Conservation (phyloP, 164 flowering plant species). For the Magnolia changhungtana region DNA sequence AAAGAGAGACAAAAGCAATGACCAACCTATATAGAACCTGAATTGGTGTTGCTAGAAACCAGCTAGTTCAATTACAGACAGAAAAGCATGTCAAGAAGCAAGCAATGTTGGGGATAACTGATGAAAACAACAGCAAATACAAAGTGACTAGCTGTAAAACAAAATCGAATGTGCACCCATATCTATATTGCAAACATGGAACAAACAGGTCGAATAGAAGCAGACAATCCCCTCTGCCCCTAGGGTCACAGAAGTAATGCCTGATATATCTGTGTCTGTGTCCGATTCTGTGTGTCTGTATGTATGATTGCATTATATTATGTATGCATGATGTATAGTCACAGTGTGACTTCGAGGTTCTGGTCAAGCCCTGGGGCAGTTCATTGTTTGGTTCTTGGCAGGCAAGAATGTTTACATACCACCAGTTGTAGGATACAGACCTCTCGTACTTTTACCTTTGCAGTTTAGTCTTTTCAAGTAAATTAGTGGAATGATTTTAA, state of each 20-base stretch:
- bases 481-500: too few relatives aligned
- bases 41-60: neutral
- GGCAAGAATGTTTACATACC: too few relatives aligned
- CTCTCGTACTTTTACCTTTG: too few relatives aligned
- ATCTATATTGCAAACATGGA: neutral
- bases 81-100: neutral
- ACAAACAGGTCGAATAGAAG: too few relatives aligned
- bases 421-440: too few relatives aligned
- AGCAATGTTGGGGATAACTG: neutral
- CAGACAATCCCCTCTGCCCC: neutral
- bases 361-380: too few relatives aligned
- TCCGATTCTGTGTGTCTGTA: too few relatives aligned
- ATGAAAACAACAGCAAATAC: neutral
- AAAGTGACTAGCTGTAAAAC: neutral
- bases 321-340: too few relatives aligned
- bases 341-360: too few relatives aligned
- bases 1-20: neutral
- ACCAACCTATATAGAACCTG: neutral
- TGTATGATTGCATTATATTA: too few relatives aligned
- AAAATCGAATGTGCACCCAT: neutral
- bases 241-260: neutral
- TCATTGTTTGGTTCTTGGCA: too few relatives aligned
- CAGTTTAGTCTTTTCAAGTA: too few relatives aligned
- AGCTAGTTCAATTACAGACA: neutral
- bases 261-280: neutral